Base-by-base conservation (phyloP, 345 rosid species). In the Rhizophora mangle region DNA sequence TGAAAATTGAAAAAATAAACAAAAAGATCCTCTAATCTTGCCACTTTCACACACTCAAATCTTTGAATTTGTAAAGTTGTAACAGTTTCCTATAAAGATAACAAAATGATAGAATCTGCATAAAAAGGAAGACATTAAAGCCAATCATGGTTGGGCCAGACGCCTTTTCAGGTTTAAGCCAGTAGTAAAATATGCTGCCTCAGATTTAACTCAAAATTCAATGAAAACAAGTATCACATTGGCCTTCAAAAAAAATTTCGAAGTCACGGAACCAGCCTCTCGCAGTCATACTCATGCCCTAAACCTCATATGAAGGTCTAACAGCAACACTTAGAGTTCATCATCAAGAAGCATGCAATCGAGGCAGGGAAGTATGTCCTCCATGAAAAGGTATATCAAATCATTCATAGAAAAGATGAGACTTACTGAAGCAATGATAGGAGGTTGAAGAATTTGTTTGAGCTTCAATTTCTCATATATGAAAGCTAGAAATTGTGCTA, bases 351-450 rank as follows among this genome's bases (percentile, higher is more conserved):
- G 15, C 4, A 27, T 24, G 22, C 30, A 22, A 10, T 55, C 60
- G 3, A 55, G 60, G 29, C 6, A 43, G 49, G 49, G 60, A 16
- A 55, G 30, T 22, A 43, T 43, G 49, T 22, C 1, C 29, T 2
- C 24, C 60, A 22, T 8, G 18, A 55, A 21, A 55, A 55, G 15
- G 16, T 1, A 9, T 9, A 27, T 10, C 16, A 55, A 55, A 55
- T 21, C 29, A 55, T 55, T 10, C 6, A 24, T 21, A 1, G 29
- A 29, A 24, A 60, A 29, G 53, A 49, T 29, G 73, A 69, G 68
- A 80, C 96, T 84, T 82, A 96, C 98, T 8, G 98, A 96, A 77
- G 99, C 98, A 85, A 92, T 70, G 55, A 96, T 92, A 37, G 99
- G 88, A 32, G 98, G 97, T 68, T 92, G 97, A 80, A 92, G 85